Base-by-base conservation (phyloP, 495 filamentous ascomycete species). In the Lepidopterella palustris region DNA sequence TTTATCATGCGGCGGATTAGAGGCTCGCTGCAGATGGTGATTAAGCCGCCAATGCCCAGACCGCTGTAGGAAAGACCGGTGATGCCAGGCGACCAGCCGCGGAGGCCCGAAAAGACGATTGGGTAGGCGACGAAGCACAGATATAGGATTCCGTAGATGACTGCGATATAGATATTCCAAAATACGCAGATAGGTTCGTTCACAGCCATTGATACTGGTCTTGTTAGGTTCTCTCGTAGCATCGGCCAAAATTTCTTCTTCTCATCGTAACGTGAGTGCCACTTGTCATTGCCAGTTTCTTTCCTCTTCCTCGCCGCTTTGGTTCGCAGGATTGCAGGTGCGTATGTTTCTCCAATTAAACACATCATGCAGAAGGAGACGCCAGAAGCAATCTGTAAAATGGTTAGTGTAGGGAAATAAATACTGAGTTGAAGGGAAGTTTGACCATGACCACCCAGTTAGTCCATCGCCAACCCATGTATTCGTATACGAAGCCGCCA, bases 41-140 rank as follows among this genome's bases (percentile, higher is more conserved):
- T 55, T 26, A 87, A 72, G n/a, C 79, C 81, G 61, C 91, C 91
- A 59, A 88, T 73, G 61, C 88, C 89, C 55, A 96, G 91, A 26
- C 89, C 89, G 3, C 85, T 67, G 73, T 93, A 96, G 5, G 89
- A 77, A 2, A 96, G 81, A n/a, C 88, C 88, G 0, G 83, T 78
- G 31, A 88, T 68, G 45, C 87, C 84, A 39, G 84, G 77, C 35
- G 78, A 80, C 91, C 90, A 96, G 63, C 84, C 83, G 28, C 90
- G 87, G 57, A 84, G 67, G 25, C 82, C 68, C 25, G 82, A 76
- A 73, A 89, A 96, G 53, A 96, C 85, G 55, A 95, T 86, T 4
- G 91, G 91, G 64, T 84, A 86, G 23, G 88, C 88, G 27, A 89
- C 84, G 73, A 97, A 96, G 73, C 89, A 91, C 31, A 95, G 80